Base-by-base conservation (phyloP, 2,329 filamentous ascomycete species). In the Phaeosphaeriaceae sp. region DNA sequence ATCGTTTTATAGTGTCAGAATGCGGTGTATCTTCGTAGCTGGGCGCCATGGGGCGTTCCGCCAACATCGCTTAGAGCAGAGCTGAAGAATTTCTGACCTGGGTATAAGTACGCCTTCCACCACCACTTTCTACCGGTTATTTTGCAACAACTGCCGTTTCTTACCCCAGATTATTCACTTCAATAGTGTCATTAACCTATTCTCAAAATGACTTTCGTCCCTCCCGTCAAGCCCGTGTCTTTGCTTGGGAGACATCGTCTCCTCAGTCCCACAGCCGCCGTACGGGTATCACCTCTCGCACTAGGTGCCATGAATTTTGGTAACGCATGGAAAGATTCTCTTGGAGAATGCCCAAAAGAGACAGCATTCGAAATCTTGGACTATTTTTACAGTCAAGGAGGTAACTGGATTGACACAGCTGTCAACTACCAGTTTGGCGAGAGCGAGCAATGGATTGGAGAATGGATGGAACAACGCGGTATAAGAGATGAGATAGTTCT, bases 321-420 rank as follows among this genome's bases (percentile, higher is more conserved):
- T 36, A 73, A 83, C 47, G 74, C 78, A 28, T 81, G 78, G 86
- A 80, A 77, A 70, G 60, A 70, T 40, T 77, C 77, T 42, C 82
- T 90, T 81, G 88, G 88, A 26, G 79, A 80, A 46, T 64, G 89
- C 87, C 79, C 83, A 66, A 83, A 89, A 65, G 77, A 83, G 41
- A 80, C 82, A 1, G 85, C 82, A 1, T 86, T 88, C 57, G 75
- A 78, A 16, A 83, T 90, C 20, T 78, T 90, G 7, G 87, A 90
- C 63, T 83, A 81, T 64, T 90, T 83, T 72, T 83, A 80, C 81
- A 79, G 81, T 5, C 79, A 85, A 0, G 85, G 85, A 3, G 87
- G 88, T 18, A 90, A 90, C 73, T 90, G 90, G 70, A 86, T 90
- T 63, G 88, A 90, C 67, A 89, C 86, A 5, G 71, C 73, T 6